phyloP scores from a whole-genome alignment of 2,329 filamentous ascomycete genomes.

The Fusarium burgessii region DNA sequence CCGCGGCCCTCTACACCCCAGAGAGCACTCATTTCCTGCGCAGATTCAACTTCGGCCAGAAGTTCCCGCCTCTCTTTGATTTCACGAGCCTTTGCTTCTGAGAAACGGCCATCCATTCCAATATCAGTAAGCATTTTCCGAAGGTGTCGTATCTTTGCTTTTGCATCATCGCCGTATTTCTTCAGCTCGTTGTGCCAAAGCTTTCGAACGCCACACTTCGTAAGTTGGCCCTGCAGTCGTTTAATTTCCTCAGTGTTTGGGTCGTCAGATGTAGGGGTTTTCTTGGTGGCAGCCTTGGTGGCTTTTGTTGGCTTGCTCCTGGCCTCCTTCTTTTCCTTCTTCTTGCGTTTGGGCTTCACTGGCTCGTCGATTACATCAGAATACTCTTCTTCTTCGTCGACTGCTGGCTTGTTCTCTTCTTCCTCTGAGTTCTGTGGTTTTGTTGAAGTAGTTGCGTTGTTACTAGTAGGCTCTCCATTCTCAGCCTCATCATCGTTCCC shows the following conservation, averaged over 20 bases:
- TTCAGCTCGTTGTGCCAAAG: slow-evolving; percentile 90
- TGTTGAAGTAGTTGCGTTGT: slow-evolving; percentile 1
- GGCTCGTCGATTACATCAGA: slow-evolving; percentile 78
- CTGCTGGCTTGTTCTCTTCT: slow-evolving; percentile 23
- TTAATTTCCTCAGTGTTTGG: slow-evolving; percentile 86
- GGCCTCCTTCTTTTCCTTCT: slow-evolving; percentile 55
- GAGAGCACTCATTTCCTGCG: slow-evolving; percentile 81
- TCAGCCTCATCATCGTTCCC: slow-evolving; percentile 8
- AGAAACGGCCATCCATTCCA: slow-evolving; percentile 92
- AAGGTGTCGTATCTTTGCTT: slow-evolving; percentile 86
- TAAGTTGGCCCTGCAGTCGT: slow-evolving; percentile 84
- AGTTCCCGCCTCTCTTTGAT: slow-evolving; percentile 92
- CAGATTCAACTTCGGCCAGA: slow-evolving; percentile 83
- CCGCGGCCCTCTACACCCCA: slow-evolving; percentile 73
- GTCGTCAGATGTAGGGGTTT: slow-evolving; percentile 55
- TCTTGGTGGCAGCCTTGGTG: slow-evolving; percentile 47
- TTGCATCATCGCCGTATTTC: slow-evolving; percentile 74
- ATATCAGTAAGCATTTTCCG: slow-evolving; percentile 81
- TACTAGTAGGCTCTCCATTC: not conserved
- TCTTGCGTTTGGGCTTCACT: slow-evolving; percentile 69
- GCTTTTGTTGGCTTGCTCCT: slow-evolving; percentile 45
- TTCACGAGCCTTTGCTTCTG: slow-evolving; percentile 82
- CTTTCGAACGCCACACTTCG: slow-evolving; percentile 93
- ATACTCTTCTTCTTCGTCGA: slow-evolving; percentile 55
- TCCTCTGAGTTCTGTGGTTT: slow-evolving; percentile 12